Evolutionary conservation across 2,329 filamentous ascomycete species (phyloP), one percentile per base, ranked within the genome.

Genomic region (Diatrype stigma): DNA sequence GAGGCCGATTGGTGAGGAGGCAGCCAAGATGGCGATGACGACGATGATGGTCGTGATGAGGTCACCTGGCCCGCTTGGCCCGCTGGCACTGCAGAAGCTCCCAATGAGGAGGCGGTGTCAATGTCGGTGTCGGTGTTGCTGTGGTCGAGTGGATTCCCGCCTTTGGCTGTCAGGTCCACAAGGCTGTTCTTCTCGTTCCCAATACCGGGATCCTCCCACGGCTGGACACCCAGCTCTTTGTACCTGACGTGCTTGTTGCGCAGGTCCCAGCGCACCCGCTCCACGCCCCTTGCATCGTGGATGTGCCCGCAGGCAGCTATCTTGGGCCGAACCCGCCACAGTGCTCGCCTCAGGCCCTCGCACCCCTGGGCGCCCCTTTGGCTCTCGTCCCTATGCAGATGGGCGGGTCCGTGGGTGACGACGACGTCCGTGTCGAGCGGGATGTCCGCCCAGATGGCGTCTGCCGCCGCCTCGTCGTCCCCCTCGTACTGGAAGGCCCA

Each of bases 281-380:
- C 76, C 10, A 75, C 81, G 12, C 87, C 87, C 56, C 87, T 73
- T 3, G 77, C 84, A 54, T 83, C 80, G 64, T 91, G 87, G 28
- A 89, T 79, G 66, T 91, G 88, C 1, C 88, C 87, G 61, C 84
- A 90, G 17, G 91, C 73, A 19, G 81, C 80, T 46, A 91, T 70
- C 49, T 74, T 72, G 5, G 88, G 87, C 37, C 84, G 74, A 3
- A 87, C 77, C 6, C 78, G 70, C 75, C 78, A 81, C 22, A 90
- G 69, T 0, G 77, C 75, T 47, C 73, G 70, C 8, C 77, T 69
- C 14, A 91, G 73, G 14, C 72, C 75, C 57, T 81, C 76, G 60
- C 87, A 91, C 2, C 87, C 87, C 22, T 70, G 68, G 3, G 71
- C 66, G 34, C 67, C 66, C 11, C 69, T 63, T 12, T 63, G 63